Conservation (phyloP, 164 flowering plant genomes). For the Tinospora cordifolia region DNA sequence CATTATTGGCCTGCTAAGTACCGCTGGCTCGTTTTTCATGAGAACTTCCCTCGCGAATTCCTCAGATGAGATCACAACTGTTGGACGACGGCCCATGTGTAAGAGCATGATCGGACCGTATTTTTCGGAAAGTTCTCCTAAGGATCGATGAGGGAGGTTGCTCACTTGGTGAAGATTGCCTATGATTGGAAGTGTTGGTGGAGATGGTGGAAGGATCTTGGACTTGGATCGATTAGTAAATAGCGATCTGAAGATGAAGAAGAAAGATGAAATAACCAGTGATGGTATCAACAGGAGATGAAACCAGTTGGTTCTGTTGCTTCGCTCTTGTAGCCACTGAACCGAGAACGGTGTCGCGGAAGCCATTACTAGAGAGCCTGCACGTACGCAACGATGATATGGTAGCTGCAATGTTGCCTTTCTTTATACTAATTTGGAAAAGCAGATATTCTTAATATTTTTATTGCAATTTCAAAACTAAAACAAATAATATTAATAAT, state of each 20-base stretch:
- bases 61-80: conserved; percentile 8
- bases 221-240: background rate
- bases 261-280: background rate
- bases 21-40: conserved; percentile 9
- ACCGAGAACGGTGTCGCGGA: no score
- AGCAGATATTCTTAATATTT: no score
- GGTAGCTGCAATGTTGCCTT: no score
- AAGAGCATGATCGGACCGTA: conserved; percentile 9
- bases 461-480: no score
- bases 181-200: conserved; percentile 4
- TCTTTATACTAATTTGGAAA: no score
- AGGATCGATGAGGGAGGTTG: background rate
- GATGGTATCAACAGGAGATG: no score
- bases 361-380: no score
- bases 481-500: no score
- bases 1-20: background rate
- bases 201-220: conserved; percentile 2
- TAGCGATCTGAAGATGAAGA: background rate
- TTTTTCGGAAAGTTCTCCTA: background rate
- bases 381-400: no score
- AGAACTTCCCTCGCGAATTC: conserved; percentile 7
- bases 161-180: conserved; percentile 11
- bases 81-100: background rate
- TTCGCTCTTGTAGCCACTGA: no score
- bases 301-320: no score